Base-by-base conservation (phyloP, 805 yeast species). In the Lipomyces mesembrius region DNA sequence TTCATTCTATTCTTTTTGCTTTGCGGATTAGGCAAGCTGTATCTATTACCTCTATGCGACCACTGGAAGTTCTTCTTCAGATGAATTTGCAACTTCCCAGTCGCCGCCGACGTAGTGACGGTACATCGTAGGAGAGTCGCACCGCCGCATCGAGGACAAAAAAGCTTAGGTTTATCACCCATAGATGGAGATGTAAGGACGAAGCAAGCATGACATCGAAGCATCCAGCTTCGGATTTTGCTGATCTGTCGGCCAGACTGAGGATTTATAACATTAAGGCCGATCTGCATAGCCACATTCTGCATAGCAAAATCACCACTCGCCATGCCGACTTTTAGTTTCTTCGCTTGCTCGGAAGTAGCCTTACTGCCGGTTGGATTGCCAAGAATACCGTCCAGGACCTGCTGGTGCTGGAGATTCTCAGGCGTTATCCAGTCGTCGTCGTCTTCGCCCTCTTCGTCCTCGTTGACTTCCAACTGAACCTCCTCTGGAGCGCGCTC, bases 221-320 rank as follows among this genome's bases (percentile, higher is more conserved):
- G 84, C 98, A 94, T 94, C 77, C 91, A 93, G 80, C 89, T 91
- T 77, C 96, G 85, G 43, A 95, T 89, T 76, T 91, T 86, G 72
- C 86, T 89, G 78, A 95, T 93, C 74, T 88, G 92, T 70, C 88
- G 81, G 25, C 99, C 99, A 1, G 93, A 86, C 80, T 86, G 83
- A 29, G 90, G 82, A 78, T 93, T 93, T 87, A 95, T 89, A 72
- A 94, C 82, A 71, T 91, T 89, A 65, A 95, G 78, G 4, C 97
- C 97, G 73, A 95, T 83, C 78, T 94, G 98, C 80, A 95, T 83
- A 0, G 97, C 85, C 17, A 93, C 97, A 78, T 95, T 95, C 78
- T 95, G 99, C 74, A 94, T 91, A 1, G 99, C 98, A 80, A 94
- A 95, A 85, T 95, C 99, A 34, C 97, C 97, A 0, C 98, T 90